Evolutionary conservation across 106 monocot species (phyloP).

Genomic region (Iris macrosiphon): DNA sequence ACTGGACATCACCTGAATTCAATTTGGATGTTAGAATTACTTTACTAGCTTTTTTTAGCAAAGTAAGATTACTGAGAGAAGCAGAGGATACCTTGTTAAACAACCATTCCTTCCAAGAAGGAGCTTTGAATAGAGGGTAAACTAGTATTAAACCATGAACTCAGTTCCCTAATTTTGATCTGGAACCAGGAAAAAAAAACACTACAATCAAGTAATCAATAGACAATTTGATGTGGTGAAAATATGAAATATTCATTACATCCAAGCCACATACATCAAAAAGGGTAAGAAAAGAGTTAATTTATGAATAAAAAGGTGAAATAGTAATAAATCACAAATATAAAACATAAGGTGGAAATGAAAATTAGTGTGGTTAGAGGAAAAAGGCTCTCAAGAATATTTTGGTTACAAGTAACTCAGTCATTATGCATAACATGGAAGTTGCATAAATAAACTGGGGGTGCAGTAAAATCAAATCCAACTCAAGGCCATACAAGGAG

Average conservation of each 20-base stretch:
- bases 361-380: too few species aligned
- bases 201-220: too few species aligned
- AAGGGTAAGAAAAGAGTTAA: conserved; percentile 38
- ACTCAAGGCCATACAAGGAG: too few species aligned
- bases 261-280: conserved; percentile 53
- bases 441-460: too few species aligned
- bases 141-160: conserved; percentile 63
- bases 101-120: conserved; percentile 84
- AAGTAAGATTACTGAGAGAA: neutral
- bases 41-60: neutral
- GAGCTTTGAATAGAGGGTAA: conserved; percentile 72
- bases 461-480: too few species aligned
- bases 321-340: too few species aligned
- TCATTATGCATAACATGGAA: too few species aligned
- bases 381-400: too few species aligned
- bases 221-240: neutral
- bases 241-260: too few species aligned
- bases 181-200: conserved; percentile 14
- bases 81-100: conserved; percentile 46
- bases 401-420: too few species aligned
- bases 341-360: too few species aligned
- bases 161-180: conserved; percentile 52
- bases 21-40: neutral
- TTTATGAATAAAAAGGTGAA: too few species aligned
- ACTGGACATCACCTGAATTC: conserved; percentile 59